Base-by-base conservation (phyloP, 768 basidiomycete species). In the Royoungia palumana region DNA sequence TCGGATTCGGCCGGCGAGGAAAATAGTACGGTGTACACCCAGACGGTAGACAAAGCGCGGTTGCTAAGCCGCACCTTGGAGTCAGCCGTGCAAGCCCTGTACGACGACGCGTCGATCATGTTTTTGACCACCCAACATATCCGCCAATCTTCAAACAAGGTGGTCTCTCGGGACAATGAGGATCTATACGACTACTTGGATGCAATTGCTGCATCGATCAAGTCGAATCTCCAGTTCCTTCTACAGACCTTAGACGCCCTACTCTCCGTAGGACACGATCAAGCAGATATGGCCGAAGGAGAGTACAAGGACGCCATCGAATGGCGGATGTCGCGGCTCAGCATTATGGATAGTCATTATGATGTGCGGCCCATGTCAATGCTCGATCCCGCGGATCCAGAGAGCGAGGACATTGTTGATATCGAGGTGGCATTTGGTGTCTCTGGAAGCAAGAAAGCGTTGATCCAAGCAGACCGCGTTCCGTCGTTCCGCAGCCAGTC, bases 251-350 rank as follows among this genome's bases (percentile, higher is more conserved):
- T 89, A 10, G 84, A 89, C 35, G 75, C 72, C 14, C 71, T 90
- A 20, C 66, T 87, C 22, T 68, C 75, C 1, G 64, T 88, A 16
- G 87, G 86, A 5, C 79, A 83, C 48, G 82, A 87, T 46, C 87
- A 90, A 66, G 83, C 80, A 3, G 80, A 84, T 13, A 70, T 84
- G 34, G 80, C 82, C 17, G 79, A 80, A 62, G 82, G 78, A 45
- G 84, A 87, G 50, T 88, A 89, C 66, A 80, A 75, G 47, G 81
- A 80, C 6, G 85, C 87, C 2, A 89, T 89, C 46, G 84, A 87
- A 48, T 84, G 85, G 83, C 76, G 88, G 19, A 78, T 81, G 72
- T 88, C 86, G 14, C 81, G 85, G 14, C 65, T 85, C 38, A 86
- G 85, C 57, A 72, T 76, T 61, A 78, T 80, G 57, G 77, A 77